phyloP scores from a whole-genome alignment of 2,329 filamentous ascomycete genomes.

The Cercospora citrullina region DNA sequence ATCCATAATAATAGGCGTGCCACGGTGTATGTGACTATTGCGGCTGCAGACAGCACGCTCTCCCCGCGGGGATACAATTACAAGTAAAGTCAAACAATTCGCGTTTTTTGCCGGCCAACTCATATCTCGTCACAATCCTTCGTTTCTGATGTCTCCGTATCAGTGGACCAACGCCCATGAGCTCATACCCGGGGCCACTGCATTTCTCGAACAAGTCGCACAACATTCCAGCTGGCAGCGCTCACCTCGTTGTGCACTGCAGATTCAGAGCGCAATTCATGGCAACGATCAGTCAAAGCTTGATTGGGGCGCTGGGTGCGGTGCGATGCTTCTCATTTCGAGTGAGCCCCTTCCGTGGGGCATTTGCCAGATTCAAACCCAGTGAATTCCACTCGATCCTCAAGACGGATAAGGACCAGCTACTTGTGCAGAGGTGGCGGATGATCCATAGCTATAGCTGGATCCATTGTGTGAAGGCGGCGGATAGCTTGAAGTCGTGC shows the following conservation, averaged over 20 bases:
- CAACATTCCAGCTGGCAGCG: neutral
- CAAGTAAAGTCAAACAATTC: slow-evolving; percentile 5
- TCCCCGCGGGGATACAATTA: slow-evolving; percentile 9
- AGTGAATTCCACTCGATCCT: neutral
- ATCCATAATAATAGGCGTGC: slow-evolving; percentile 3
- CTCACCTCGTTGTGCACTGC: neutral
- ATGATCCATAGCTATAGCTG: slow-evolving; percentile 27
- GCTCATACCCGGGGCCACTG: neutral
- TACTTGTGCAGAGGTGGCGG: slow-evolving; percentile 22
- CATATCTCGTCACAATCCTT: slow-evolving; percentile 5
- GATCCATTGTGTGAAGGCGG: slow-evolving; percentile 29
- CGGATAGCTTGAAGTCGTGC: slow-evolving; percentile 30
- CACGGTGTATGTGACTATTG: neutral
- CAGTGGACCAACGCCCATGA: neutral
- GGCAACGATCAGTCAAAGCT: neutral
- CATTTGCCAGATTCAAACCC: neutral
- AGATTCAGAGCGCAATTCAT: neutral
- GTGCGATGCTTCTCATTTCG: neutral
- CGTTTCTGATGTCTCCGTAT: neutral
- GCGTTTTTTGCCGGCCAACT: neutral
- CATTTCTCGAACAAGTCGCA: neutral
- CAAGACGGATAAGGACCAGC: slow-evolving; percentile 25
- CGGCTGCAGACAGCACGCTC: slow-evolving; percentile 1
- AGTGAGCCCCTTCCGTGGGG: neutral
- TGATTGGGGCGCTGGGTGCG: neutral